Percentiles rank a stretch among this genome's conserved stretches.
These are phyloP conservation scores for Micractinium sp. DNA, from an alignment of 139 green algal genomes.

Conservation along the genomic window DNA sequence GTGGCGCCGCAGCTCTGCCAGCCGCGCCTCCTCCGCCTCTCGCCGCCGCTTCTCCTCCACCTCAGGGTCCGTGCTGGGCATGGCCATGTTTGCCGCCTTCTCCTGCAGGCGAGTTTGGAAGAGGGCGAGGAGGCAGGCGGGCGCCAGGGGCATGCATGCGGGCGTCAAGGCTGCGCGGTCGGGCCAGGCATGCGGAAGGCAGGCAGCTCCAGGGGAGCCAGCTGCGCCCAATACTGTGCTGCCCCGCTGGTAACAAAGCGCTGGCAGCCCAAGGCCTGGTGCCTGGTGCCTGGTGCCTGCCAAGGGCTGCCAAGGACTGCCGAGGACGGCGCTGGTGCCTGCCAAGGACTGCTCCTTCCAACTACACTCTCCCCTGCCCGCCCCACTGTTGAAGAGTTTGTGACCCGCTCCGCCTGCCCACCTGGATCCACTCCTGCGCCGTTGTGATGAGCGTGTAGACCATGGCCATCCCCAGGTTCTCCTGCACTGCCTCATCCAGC, in stretches of 20 bases:
- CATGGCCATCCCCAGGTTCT: constrained; percentile 63
- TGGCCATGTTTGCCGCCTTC: constrained; percentile 19
- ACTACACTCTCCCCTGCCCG: not conserved
- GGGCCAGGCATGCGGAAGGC: too few relatives aligned
- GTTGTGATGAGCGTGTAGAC: constrained; percentile 66
- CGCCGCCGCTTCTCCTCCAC: constrained; percentile 50
- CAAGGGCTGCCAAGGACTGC: too few relatives aligned
- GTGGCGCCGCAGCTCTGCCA: constrained; percentile 67
- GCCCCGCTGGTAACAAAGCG: too few relatives aligned
- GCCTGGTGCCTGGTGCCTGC: too few relatives aligned
- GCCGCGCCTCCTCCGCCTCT: constrained; percentile 73
- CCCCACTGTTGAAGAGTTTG: not conserved
- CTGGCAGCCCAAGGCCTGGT: too few relatives aligned
- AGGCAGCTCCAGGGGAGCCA: too few relatives aligned
- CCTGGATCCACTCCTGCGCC: constrained; percentile 62
- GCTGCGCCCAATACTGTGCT: too few relatives aligned
- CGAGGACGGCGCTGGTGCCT: too few relatives aligned
- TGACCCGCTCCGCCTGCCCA: constrained; percentile 22
- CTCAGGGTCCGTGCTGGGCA: constrained; percentile 50
- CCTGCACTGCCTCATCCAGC: constrained; percentile 56
- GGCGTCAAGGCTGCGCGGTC: too few relatives aligned
- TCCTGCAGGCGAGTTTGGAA: not conserved
- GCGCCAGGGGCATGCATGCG: too few relatives aligned
- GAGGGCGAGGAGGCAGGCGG: not conserved
- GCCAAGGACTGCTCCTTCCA: too few relatives aligned